Conservation (phyloP, 164 flowering plant species). For the Chimonanthus salicifolius region DNA sequence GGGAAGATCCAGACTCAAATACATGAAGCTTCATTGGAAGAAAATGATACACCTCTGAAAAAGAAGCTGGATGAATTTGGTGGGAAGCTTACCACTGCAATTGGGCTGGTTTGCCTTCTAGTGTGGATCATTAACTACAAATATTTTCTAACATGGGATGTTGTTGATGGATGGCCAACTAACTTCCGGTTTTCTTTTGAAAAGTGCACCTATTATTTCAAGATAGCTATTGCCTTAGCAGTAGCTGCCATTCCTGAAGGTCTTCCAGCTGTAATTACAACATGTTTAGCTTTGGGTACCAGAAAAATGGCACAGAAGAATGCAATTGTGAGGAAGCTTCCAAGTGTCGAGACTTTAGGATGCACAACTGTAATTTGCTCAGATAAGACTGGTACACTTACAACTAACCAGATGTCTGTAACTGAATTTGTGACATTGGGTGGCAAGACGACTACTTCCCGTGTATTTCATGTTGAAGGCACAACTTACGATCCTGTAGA, state of each 20-base stretch:
- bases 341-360: conserved; percentile 89
- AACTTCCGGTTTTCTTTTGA: conserved; percentile 72
- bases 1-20: conserved; percentile 87
- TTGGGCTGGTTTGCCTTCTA: conserved; percentile 67
- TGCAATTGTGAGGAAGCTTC: conserved; percentile 85
- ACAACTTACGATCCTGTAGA: conserved; percentile 88
- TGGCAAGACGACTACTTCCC: conserved; percentile 49
- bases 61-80: conserved; percentile 92
- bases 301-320: conserved; percentile 92
- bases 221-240: conserved; percentile 87
- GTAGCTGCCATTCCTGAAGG: conserved; percentile 98
- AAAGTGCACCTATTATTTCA: conserved; percentile 86
- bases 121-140: conserved; percentile 87
- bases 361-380: conserved; percentile 94
- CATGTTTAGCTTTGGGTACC: conserved; percentile 87
- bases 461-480: conserved; percentile 68
- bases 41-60: conserved; percentile 73
- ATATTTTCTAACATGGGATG: conserved; percentile 72
- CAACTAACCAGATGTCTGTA: conserved; percentile 93
- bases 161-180: conserved; percentile 65
- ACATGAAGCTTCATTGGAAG: conserved; percentile 85
- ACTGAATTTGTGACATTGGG: conserved; percentile 74
- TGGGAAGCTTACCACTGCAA: conserved; percentile 61
- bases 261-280: conserved; percentile 90
- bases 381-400: conserved; percentile 87